Evolutionary conservation across 345 rosid genomes (phyloP).

Genomic region (Acer campestre): DNA sequence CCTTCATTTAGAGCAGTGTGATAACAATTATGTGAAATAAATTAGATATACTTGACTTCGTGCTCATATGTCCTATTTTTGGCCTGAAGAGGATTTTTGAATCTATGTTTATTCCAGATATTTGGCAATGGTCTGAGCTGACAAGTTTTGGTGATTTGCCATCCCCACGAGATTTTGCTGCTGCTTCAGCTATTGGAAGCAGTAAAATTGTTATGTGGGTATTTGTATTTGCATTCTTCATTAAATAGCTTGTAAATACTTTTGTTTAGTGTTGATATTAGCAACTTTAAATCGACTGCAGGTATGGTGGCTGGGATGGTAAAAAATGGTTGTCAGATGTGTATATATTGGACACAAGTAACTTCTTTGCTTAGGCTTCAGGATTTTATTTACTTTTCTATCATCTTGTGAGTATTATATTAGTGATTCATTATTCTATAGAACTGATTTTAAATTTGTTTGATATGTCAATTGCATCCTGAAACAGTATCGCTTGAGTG

Average conservation of each 20-base stretch:
- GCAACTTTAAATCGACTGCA: slow-evolving; percentile 36
- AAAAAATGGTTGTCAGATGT: slow-evolving; percentile 98
- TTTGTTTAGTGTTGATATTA: slow-evolving; percentile 1
- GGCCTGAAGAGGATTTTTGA: slow-evolving; percentile 11
- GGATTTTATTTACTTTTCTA: slow-evolving; percentile 17
- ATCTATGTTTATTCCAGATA: slow-evolving; percentile 54
- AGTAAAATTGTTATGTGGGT: slow-evolving; percentile 85
- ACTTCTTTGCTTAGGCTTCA: slow-evolving; percentile 25
- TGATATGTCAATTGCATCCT: slow-evolving; percentile 14
- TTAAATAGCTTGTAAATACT: slow-evolving; percentile 10
- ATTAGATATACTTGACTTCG: slow-evolving; percentile 5
- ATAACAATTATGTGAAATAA: neutral
- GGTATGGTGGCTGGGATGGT: slow-evolving; percentile 99
- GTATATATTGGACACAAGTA: slow-evolving; percentile 93
- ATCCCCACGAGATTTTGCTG: slow-evolving; percentile 86
- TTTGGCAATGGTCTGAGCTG: slow-evolving; percentile 99
- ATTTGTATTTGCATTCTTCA: slow-evolving; percentile 11
- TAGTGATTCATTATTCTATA: slow-evolving; percentile 7
- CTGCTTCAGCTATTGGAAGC: slow-evolving; percentile 86
- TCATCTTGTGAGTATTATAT: neutral
- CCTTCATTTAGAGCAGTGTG: neutral
- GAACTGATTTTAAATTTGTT: slow-evolving; percentile 5
- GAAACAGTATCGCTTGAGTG: slow-evolving; percentile 92
- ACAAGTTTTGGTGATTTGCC: slow-evolving; percentile 95
- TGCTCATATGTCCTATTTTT: neutral